Evolutionary conservation across 2,329 filamentous ascomycete species (phyloP), one percentile per base, ranked within the genome.

Genomic region (Hypoxylon sp.): DNA sequence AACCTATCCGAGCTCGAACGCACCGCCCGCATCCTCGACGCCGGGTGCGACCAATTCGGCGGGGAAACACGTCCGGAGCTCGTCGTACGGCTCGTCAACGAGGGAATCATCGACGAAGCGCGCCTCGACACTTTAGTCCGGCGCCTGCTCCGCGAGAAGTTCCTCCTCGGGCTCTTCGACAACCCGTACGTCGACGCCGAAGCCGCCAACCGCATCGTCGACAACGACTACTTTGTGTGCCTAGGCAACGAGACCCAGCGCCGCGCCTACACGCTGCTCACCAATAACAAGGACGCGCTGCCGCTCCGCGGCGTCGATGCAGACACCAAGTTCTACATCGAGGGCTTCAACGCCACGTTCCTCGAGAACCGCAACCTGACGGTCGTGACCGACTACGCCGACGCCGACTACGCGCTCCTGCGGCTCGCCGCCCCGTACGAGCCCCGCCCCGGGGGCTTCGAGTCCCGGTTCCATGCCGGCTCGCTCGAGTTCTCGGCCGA

Each of bases 1-100:
- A 70, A 79, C 52, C 71, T 82, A 1, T 79, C 70, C 19, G 80
- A 77, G 57, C 67, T 79, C 1, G 74, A 85, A 61, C 75, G 82
- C 7, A 77, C 72, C 3, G 75, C 71, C 15, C 80, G 73, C 62
- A 76, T 85, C 6, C 65, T 86, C 1, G 78, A 84, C 6, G 83
- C 83, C 0, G 84, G 84, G 0, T 80, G 79, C 32, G 84, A 86
- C 60, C 83, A 84, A 59, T 79, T 85, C 50, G 83, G 84, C 1
- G 83, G 84, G 10, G 84, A 86, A 68, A 67, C 75, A 2, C 72
- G 79, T 0, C 78, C 81, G 0, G 82, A 85, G 56, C 77, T 85
- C 1, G 73, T 85, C n/a, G 69, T 83, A 2, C 75, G 84, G 56
- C 73, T 83, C 0, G 81, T 84, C 0, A 67, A 77, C 1, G 75